A percentile compares a stretch with the other conserved stretches of the same genome.
Conservation (phyloP, 2,329 filamentous ascomycete species). For the Hypoxylon sp. region DNA sequence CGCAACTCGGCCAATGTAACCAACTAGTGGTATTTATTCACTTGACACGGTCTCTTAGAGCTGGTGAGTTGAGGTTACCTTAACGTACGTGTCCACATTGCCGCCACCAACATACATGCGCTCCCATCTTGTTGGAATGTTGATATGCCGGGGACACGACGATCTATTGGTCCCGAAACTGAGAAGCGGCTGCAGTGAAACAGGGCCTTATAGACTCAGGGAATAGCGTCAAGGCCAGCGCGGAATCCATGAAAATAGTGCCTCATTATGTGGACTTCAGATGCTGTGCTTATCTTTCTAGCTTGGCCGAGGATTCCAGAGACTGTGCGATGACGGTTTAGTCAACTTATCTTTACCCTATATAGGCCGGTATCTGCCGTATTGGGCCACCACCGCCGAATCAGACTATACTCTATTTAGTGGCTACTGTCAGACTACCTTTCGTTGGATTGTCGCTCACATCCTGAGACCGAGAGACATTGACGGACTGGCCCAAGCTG, state of each 20-base stretch:
- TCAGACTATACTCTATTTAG: conserved; percentile 38
- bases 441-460: conserved; percentile 23
- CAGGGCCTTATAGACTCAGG: conserved; percentile 10
- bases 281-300: conserved; percentile 30
- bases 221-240: conserved; percentile 27
- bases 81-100: conserved; percentile 12
- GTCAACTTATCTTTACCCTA: conserved; percentile 32
- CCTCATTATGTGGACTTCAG: conserved; percentile 16
- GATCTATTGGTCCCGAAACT: conserved; percentile 14
- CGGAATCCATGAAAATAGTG: conserved; percentile 22
- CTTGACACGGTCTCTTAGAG: conserved; percentile 31
- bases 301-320: conserved; percentile 30
- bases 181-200: conserved; percentile 13
- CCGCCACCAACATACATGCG: conserved; percentile 24
- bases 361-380: conserved; percentile 27
- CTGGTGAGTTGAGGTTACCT: conserved; percentile 8
- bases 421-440: conserved; percentile 33
- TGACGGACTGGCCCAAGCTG: conserved; percentile 11
- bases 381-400: conserved; percentile 32
- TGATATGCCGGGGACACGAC: conserved; percentile 1
- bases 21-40: conserved; percentile 18
- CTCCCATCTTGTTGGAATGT: conserved; percentile 13
- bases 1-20: neutral
- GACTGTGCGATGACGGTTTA: conserved; percentile 21
- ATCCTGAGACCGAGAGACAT: conserved; percentile 19